Percentiles rank a stretch among this genome's conserved stretches.
These are phyloP conservation scores for Nakaseomyces uthaithaninus DNA, from an alignment of 1,139 yeast species.

Conservation along the genomic window DNA sequence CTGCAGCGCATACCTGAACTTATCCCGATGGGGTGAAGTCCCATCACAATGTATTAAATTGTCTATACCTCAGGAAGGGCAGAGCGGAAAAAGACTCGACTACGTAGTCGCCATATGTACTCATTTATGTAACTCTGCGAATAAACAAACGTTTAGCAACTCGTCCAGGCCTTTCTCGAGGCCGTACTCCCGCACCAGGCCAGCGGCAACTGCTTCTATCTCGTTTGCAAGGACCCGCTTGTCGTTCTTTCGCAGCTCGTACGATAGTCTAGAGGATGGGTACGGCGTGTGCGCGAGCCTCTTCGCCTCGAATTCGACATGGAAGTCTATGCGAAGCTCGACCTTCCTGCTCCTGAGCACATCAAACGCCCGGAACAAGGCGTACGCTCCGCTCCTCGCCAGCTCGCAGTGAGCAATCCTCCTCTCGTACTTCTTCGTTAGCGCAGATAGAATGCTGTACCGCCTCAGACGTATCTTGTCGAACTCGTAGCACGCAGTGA, in stretches of 20 bases:
- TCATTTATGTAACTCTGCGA: slow-evolving; percentile 7
- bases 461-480: slow-evolving; percentile 6
- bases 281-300: neutral
- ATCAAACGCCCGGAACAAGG: neutral
- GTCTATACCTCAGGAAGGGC: too few species aligned
- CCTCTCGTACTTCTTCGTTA: neutral
- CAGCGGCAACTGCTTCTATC: neutral
- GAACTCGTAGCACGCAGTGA: slow-evolving; percentile 6
- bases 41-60: too few species aligned
- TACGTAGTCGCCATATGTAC: too few species aligned
- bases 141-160: slow-evolving; percentile 8
- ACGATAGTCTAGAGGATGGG: neutral
- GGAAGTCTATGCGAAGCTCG: slow-evolving; percentile 4
- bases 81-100: too few species aligned
- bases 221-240: neutral
- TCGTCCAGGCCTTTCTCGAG: slow-evolving; percentile 7
- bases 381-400: neutral
- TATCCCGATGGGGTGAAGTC: too few species aligned
- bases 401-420: slow-evolving; percentile 2
- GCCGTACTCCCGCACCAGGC: slow-evolving; percentile 8
- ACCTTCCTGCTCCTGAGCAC: neutral
- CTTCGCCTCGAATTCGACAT: slow-evolving; percentile 1
- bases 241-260: slow-evolving; percentile 1
- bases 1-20: too few species aligned
- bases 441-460: neutral